Percentiles rank a stretch among this genome's conserved stretches.
Conservation (phyloP, 2,329 filamentous ascomycete genomes). For the Rhexocercosporidium sp. region DNA sequence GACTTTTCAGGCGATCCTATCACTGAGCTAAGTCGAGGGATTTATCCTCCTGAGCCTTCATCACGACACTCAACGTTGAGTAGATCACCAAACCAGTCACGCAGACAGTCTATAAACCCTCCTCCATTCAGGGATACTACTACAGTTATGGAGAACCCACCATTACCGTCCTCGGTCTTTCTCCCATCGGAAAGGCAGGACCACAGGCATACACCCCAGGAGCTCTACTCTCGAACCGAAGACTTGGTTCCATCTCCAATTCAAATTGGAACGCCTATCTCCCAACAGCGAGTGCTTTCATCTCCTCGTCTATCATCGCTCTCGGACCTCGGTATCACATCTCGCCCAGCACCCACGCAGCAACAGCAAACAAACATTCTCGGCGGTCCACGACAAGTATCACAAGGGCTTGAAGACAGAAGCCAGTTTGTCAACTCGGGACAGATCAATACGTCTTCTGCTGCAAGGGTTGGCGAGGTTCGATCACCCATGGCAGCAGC, state of each 20-base stretch:
- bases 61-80: conserved; percentile 9
- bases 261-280: background rate
- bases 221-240: background rate
- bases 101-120: conserved; percentile 4
- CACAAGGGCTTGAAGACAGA: background rate
- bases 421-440: background rate
- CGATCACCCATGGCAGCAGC: background rate
- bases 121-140: background rate
- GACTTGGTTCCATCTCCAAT: background rate
- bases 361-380: background rate
- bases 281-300: background rate
- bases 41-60: background rate
- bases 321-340: conserved; percentile 6
- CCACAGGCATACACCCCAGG: background rate
- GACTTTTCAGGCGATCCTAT: conserved; percentile 11
- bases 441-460: background rate
- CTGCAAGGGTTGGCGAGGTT: background rate
- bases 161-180: conserved; percentile 16
- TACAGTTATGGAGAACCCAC: conserved; percentile 14
- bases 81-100: background rate
- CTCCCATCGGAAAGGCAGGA: conserved; percentile 17
- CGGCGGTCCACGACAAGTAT: background rate
- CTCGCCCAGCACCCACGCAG: background rate
- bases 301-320: conserved; percentile 8
- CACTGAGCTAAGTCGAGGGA: background rate